Evolutionary conservation across 257 asterid species (phyloP).

Genomic region (Nicotiana sylvestris): DNA sequence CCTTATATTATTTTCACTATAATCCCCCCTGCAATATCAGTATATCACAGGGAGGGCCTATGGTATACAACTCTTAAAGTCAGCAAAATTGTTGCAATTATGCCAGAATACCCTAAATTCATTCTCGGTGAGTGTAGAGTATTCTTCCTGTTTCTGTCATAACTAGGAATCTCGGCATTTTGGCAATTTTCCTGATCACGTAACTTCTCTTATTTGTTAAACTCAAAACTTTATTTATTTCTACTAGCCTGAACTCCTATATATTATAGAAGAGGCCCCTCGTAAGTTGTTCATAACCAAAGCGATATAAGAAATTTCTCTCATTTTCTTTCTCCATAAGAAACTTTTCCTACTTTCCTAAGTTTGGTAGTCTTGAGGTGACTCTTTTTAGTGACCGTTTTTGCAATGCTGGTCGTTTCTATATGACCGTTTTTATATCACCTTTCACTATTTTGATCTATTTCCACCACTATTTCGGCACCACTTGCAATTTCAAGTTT

Average conservation of each 20-base stretch:
- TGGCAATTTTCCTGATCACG: neutral
- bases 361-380: neutral
- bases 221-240: neutral
- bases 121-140: neutral
- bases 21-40: neutral
- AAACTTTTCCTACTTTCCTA: neutral
- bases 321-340: neutral
- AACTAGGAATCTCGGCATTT: neutral
- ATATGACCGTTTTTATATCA: too few relatives aligned
- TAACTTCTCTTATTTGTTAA: neutral
- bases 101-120: neutral
- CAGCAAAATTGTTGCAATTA: neutral
- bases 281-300: neutral
- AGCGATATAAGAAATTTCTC: neutral
- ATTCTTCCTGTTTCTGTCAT: neutral
- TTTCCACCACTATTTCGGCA: neutral
- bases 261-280: neutral
- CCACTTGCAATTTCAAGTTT: neutral
- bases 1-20: neutral
- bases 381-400: neutral
- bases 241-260: neutral
- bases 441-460: neutral
- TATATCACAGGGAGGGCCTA: neutral
- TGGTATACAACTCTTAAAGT: neutral
- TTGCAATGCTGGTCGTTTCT: neutral